phyloP scores from a whole-genome alignment of 345 rosid genomes.

The Erodium maritimum region DNA sequence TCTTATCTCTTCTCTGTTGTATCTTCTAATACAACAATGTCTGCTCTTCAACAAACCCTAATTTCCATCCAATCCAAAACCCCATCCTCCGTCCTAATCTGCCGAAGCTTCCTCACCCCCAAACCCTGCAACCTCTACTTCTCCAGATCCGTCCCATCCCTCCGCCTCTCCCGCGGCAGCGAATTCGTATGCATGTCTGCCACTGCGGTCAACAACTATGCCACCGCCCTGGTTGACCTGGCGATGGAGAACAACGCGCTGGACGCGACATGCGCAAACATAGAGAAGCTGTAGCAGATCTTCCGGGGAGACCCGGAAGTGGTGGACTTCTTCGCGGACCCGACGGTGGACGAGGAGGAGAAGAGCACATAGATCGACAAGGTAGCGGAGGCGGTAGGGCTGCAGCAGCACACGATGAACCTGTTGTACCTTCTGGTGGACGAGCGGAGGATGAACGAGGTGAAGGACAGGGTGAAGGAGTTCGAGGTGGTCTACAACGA shows the following conservation, averaged over 20 bases:
- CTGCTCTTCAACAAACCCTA: slow-evolving; percentile 44
- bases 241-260: slow-evolving; percentile 53
- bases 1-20: not conserved
- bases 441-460: slow-evolving; percentile 40
- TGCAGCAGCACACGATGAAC: slow-evolving; percentile 51
- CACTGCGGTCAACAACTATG: slow-evolving; percentile 57
- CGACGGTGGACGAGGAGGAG: slow-evolving; percentile 34
- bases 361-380: slow-evolving; percentile 53
- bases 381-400: slow-evolving; percentile 26
- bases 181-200: slow-evolving; percentile 45
- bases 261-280: slow-evolving; percentile 54
- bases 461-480: slow-evolving; percentile 60
- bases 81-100: slow-evolving; percentile 21
- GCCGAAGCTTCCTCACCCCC: slow-evolving; percentile 20
- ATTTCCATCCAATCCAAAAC: slow-evolving; percentile 46
- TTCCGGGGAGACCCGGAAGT: slow-evolving; percentile 41
- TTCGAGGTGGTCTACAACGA: slow-evolving; percentile 59
- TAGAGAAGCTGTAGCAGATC: slow-evolving; percentile 58
- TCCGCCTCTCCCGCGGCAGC: slow-evolving; percentile 19
- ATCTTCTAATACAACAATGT: slow-evolving; percentile 25
- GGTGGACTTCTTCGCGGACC: slow-evolving; percentile 48
- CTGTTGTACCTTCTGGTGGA: slow-evolving; percentile 64
- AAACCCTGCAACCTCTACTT: slow-evolving; percentile 35
- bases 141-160: slow-evolving; percentile 23
- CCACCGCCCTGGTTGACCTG: slow-evolving; percentile 62